Evolutionary conservation across 2,329 filamentous ascomycete species (phyloP).

Genomic region (Cryphonectria nitschkei): DNA sequence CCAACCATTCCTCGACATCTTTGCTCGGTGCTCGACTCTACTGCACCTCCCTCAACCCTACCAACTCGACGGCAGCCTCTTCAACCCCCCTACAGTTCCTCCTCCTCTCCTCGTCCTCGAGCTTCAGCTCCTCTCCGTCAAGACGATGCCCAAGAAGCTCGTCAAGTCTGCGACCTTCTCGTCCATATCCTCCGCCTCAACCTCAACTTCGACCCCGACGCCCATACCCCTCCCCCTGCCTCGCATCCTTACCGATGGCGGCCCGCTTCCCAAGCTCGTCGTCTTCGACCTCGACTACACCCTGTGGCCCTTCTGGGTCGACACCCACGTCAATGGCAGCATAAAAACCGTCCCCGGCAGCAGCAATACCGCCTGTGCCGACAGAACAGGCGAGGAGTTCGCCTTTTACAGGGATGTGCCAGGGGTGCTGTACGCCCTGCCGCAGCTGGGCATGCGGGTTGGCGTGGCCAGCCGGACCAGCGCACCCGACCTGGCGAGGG

Average conservation of each 20-base stretch:
- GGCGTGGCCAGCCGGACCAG: constrained; percentile 78
- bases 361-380: constrained; percentile 48
- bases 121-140: background rate
- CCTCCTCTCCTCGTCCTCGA: background rate
- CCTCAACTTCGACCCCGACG: constrained; percentile 32
- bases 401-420: constrained; percentile 74
- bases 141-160: constrained; percentile 30
- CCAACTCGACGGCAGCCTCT: no score
- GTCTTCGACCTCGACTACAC: constrained; percentile 98
- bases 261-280: constrained; percentile 79
- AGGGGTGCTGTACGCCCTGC: constrained; percentile 65
- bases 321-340: constrained; percentile 80
- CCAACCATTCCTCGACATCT: no score
- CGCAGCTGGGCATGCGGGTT: constrained; percentile 38
- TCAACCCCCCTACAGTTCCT: no score
- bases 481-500: constrained; percentile 77
- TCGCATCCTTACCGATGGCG: constrained; percentile 54
- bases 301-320: constrained; percentile 98
- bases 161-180: constrained; percentile 27
- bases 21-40: no score
- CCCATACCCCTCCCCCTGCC: constrained; percentile 38
- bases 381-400: constrained; percentile 67
- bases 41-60: background rate
- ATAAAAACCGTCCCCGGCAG: constrained; percentile 53
- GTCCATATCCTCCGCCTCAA: constrained; percentile 35